A percentile compares a stretch with the other conserved stretches of the same genome.
Conservation (phyloP, 2,329 filamentous ascomycete genomes). For the Penicillium expansum region DNA sequence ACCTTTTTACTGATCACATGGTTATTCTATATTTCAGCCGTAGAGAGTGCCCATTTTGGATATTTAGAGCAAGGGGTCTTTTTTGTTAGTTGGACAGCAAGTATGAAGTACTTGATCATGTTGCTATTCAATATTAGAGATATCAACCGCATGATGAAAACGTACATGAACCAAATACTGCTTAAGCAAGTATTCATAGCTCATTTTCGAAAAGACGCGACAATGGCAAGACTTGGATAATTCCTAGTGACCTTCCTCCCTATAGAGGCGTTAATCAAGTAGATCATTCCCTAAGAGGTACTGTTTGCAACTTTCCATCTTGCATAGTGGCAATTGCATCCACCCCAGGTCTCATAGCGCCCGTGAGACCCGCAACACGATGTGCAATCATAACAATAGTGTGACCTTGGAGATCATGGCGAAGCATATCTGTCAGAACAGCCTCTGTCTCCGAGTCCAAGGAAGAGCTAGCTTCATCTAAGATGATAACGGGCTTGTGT, state of each 20-base stretch:
- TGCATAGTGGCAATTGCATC: constrained; percentile 1
- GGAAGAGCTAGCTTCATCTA: constrained; percentile 10
- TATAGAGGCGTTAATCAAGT: not conserved
- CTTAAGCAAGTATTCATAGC: not conserved
- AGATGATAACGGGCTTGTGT: constrained; percentile 4
- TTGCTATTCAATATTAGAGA: not conserved
- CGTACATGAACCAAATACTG: too few species aligned
- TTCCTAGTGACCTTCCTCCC: too few species aligned
- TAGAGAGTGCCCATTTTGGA: not conserved
- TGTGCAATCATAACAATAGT: not conserved
- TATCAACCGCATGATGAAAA: too few species aligned
- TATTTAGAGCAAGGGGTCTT: not conserved
- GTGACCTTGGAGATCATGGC: not conserved
- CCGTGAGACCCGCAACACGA: constrained; percentile 2
- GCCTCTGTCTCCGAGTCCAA: constrained; percentile 4
- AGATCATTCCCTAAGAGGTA: not conserved
- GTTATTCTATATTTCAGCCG: not conserved
- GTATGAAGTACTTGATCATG: too few species aligned
- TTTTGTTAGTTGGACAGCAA: not conserved
- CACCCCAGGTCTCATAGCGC: constrained; percentile 1
- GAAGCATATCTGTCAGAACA: constrained; percentile 3
- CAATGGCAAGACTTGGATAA: too few species aligned
- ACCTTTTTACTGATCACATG: not conserved
- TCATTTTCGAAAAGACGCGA: not conserved
- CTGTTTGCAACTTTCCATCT: not conserved